Evolutionary conservation across 2,329 filamentous ascomycete genomes (phyloP).

Genomic region (Acrodontium crateriforme): DNA sequence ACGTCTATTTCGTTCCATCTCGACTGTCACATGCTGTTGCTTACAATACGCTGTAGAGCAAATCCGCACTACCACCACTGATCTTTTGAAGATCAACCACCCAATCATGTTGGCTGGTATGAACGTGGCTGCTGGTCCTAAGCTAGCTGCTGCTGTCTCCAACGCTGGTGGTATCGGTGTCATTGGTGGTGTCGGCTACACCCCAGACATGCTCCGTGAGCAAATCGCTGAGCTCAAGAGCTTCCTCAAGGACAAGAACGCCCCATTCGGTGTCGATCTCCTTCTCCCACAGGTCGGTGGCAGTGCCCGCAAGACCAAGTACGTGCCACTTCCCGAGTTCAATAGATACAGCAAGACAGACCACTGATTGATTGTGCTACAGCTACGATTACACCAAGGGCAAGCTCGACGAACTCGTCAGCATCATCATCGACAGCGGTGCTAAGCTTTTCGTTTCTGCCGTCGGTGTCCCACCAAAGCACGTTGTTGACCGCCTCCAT

Average conservation of each 20-base stretch:
- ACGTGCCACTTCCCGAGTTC: not conserved
- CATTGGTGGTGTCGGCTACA: slow-evolving; percentile 90
- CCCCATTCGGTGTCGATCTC: slow-evolving; percentile 88
- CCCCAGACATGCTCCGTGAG: slow-evolving; percentile 89
- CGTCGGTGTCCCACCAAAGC: slow-evolving; percentile 81
- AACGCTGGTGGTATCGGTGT: slow-evolving; percentile 95
- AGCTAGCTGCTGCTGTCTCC: slow-evolving; percentile 89
- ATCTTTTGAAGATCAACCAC: slow-evolving; percentile 96
- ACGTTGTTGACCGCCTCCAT: slow-evolving; percentile 83
- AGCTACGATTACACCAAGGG: slow-evolving; percentile 99
- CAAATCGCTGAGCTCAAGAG: slow-evolving; percentile 91
- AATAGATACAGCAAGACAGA: slow-evolving; percentile 2
- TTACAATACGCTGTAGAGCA: slow-evolving; percentile 44
- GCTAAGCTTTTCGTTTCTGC: slow-evolving; percentile 92
- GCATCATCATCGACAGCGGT: slow-evolving; percentile 84
- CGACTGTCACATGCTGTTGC: slow-evolving; percentile 4
- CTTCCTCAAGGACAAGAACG: slow-evolving; percentile 76
- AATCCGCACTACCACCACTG: slow-evolving; percentile 82
- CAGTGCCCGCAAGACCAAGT: slow-evolving; percentile 76
- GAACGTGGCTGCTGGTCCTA: slow-evolving; percentile 96
- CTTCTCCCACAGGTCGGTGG: slow-evolving; percentile 90
- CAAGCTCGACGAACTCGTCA: slow-evolving; percentile 80
- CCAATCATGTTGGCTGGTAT: slow-evolving; percentile 92
- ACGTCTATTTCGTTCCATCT: slow-evolving; percentile 26
- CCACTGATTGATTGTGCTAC: slow-evolving; percentile 36